phyloP scores from a whole-genome alignment of 2,329 filamentous ascomycete genomes.

The Fusarium sp. region DNA sequence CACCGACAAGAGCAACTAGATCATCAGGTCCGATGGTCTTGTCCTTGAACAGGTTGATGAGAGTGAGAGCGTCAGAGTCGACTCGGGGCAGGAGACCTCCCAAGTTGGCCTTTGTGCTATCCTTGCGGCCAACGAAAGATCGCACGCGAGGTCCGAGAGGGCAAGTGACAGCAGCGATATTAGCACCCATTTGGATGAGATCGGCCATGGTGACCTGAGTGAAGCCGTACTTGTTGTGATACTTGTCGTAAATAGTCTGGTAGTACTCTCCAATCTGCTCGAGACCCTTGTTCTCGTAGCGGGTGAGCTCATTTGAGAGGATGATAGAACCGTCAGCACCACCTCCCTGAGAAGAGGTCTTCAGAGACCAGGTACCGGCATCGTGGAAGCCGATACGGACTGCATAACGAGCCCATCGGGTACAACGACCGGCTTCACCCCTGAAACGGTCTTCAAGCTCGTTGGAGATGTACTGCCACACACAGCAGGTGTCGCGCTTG shows the following conservation, averaged over 20 bases:
- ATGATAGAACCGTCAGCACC: slow-evolving; percentile 63
- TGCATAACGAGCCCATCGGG: slow-evolving; percentile 57
- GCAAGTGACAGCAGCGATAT: slow-evolving; percentile 62
- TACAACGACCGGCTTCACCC: slow-evolving; percentile 56
- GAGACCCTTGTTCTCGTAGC: slow-evolving; percentile 62
- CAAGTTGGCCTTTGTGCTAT: slow-evolving; percentile 56
- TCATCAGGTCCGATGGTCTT: slow-evolving; percentile 66
- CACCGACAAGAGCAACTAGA: slow-evolving; percentile 66
- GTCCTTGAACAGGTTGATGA: slow-evolving; percentile 62
- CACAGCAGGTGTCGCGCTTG: slow-evolving; percentile 57
- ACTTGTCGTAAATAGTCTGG: slow-evolving; percentile 56
- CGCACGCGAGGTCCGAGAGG: slow-evolving; percentile 61
- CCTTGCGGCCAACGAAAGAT: slow-evolving; percentile 64
- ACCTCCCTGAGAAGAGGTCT: slow-evolving; percentile 50
- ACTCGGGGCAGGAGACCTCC: slow-evolving; percentile 59
- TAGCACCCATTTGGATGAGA: slow-evolving; percentile 65
- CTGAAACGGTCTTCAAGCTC: slow-evolving; percentile 55
- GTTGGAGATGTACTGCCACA: slow-evolving; percentile 59
- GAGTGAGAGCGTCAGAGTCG: slow-evolving; percentile 58
- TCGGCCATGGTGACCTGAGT: slow-evolving; percentile 64
- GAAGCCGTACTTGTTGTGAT: slow-evolving; percentile 50
- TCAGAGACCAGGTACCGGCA: slow-evolving; percentile 58
- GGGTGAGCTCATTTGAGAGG: slow-evolving; percentile 54
- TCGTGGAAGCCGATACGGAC: slow-evolving; percentile 64
- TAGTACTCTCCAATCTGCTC: slow-evolving; percentile 57